phyloP scores from a whole-genome alignment of 805 yeast genomes.

The Saturnispora serradocipensis region DNA sequence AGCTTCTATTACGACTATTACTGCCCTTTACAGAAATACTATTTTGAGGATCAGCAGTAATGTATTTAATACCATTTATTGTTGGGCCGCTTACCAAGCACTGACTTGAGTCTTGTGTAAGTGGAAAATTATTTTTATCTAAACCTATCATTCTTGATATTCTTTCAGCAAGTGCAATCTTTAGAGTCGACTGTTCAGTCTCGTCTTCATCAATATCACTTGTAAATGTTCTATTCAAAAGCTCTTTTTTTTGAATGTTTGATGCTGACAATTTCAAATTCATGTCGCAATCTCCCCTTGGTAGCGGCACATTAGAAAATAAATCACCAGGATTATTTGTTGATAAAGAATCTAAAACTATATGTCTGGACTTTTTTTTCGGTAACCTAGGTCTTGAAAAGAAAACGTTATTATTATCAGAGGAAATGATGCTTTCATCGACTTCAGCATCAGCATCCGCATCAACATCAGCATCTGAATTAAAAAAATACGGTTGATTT shows the following conservation, averaged over 20 bases:
- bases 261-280: slow-evolving; percentile 5
- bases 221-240: slow-evolving; percentile 35
- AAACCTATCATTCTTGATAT: slow-evolving; percentile 64
- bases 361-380: slow-evolving; percentile 32
- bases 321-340: slow-evolving; percentile 77
- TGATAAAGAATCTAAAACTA: slow-evolving; percentile 45
- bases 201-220: slow-evolving; percentile 45
- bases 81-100: slow-evolving; percentile 7
- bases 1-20: not conserved
- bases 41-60: slow-evolving; percentile 4
- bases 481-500: slow-evolving; percentile 9
- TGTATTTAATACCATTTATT: slow-evolving; percentile 9
- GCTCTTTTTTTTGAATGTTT: slow-evolving; percentile 16
- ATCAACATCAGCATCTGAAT: not conserved
- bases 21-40: not conserved
- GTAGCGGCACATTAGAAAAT: slow-evolving; percentile 67
- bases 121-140: slow-evolving; percentile 24
- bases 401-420: not conserved
- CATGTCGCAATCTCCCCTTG: slow-evolving; percentile 11
- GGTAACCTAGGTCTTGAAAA: not conserved
- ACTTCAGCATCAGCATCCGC: slow-evolving; percentile 15
- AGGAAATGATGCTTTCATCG: slow-evolving; percentile 16
- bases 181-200: slow-evolving; percentile 56
- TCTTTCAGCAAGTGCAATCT: slow-evolving; percentile 61
- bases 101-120: not conserved